These are phyloP conservation scores for Leptographium flavum DNA, from an alignment of 2,329 filamentous ascomycete species.

Conservation along the genomic window DNA sequence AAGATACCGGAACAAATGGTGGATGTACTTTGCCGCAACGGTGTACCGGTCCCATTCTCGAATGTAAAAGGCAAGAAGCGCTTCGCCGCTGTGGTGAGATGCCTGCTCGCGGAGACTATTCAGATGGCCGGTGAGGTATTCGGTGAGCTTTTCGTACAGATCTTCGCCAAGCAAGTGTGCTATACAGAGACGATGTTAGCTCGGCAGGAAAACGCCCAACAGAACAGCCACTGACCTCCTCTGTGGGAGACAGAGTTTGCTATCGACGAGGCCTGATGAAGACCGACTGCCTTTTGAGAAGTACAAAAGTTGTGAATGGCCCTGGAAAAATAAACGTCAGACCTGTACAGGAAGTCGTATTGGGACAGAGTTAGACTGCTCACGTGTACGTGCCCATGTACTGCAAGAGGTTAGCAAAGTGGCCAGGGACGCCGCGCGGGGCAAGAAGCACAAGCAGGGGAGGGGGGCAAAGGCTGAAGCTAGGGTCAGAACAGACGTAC, in stretches of 20 bases:
- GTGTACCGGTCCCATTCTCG: constrained; percentile 95
- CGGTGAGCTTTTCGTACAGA: constrained; percentile 79
- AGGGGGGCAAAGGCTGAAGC: not conserved
- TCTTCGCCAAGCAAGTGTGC: constrained; percentile 93
- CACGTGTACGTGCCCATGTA: constrained; percentile 97
- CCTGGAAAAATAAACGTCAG: constrained; percentile 35
- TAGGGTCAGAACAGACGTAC: constrained; percentile 29
- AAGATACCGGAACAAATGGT: constrained; percentile 90
- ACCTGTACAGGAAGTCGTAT: not conserved
- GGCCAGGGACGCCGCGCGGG: not conserved
- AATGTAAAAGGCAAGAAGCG: constrained; percentile 84
- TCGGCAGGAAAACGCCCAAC: too few relatives aligned
- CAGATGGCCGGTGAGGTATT: constrained; percentile 71
- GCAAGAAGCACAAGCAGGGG: not conserved
- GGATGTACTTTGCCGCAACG: constrained; percentile 89
- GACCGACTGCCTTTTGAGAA: constrained; percentile 80
- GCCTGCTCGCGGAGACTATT: constrained; percentile 56
- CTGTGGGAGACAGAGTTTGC: constrained; percentile 44
- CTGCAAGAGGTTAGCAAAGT: constrained; percentile 20
- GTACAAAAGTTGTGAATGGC: constrained; percentile 99
- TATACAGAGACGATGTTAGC: constrained; percentile 19
- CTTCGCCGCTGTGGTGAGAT: constrained; percentile 73
- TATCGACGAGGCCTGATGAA: constrained; percentile 24
- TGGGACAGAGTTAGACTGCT: constrained; percentile 13
- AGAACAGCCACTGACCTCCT: constrained; percentile 42